Conservation (phyloP, 345 rosid genomes). For the Lepidium didymum region DNA sequence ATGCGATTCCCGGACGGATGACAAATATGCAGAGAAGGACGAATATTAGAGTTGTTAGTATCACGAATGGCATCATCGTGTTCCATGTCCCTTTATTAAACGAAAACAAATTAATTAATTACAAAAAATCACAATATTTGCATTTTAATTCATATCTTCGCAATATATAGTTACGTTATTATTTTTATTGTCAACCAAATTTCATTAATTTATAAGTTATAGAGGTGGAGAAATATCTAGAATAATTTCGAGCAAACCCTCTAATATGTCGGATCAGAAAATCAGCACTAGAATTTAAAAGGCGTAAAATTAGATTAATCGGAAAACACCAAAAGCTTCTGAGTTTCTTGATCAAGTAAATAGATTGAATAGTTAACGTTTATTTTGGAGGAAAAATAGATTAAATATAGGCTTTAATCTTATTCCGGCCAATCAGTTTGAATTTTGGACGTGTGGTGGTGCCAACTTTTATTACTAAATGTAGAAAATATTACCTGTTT, state of each 20-base stretch:
- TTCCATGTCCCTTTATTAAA: slow-evolving; percentile 20
- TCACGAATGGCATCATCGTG: slow-evolving; percentile 7
- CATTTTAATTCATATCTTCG: neutral
- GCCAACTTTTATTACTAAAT: neutral
- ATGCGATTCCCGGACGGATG: slow-evolving; percentile 40
- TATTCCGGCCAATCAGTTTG: neutral
- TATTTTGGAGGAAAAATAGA: neutral
- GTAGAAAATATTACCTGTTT: neutral
- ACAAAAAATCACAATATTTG: neutral
- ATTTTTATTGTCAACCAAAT: too few species aligned
- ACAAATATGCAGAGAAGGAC: slow-evolving; percentile 31
- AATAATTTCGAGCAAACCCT: too few species aligned
- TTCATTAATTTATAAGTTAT: too few species aligned
- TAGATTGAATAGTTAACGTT: neutral
- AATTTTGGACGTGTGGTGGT: neutral
- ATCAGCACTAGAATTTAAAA: too few species aligned
- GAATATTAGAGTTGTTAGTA: slow-evolving; percentile 29
- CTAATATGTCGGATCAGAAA: too few species aligned
- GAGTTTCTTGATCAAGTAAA: too few species aligned
- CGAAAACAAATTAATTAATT: neutral
- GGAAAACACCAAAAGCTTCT: too few species aligned
- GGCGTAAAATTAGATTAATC: too few species aligned
- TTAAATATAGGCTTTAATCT: neutral
- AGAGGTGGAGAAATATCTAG: too few species aligned
- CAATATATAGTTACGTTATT: neutral